A percentile compares a stretch with the other conserved stretches of the same genome.
These are phyloP conservation scores for Chytriomyces hyalinus DNA, from an alignment of 192 early-diverging fungal genomes.

Conservation along the genomic window DNA sequence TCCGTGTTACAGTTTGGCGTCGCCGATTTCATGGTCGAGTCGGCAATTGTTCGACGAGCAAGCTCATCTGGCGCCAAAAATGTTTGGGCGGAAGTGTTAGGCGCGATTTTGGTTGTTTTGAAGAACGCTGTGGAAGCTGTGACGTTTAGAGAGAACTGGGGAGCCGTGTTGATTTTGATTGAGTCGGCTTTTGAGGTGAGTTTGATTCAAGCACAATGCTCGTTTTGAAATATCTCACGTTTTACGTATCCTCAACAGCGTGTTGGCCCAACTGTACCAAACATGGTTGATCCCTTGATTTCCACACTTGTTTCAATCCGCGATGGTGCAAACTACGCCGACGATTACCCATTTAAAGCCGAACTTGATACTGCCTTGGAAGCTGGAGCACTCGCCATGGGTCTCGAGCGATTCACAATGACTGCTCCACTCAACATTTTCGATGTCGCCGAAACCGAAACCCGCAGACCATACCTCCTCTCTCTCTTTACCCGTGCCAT, in stretches of 20 bases:
- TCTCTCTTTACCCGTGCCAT: constrained; percentile 80
- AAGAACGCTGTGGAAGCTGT: constrained; percentile 58
- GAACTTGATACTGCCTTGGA: constrained; percentile 83
- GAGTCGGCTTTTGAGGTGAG: constrained; percentile 71
- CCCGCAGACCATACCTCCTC: constrained; percentile 88
- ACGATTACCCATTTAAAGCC: constrained; percentile 82
- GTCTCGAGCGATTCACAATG: constrained; percentile 75
- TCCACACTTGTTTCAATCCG: constrained; percentile 75
- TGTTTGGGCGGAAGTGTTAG: constrained; percentile 55
- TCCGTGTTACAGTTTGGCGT: constrained; percentile 76
- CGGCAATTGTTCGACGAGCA: constrained; percentile 48
- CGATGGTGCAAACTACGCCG: constrained; percentile 63
- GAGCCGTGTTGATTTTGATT: constrained; percentile 75
- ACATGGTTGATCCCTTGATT: constrained; percentile 64
- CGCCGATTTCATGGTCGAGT: constrained; percentile 73
- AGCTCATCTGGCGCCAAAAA: constrained; percentile 34
- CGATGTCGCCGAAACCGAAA: constrained; percentile 55
- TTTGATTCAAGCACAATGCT: constrained; percentile 1
- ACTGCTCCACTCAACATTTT: constrained; percentile 83
- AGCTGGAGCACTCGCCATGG: constrained; percentile 78
- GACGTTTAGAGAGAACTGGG: constrained; percentile 82
- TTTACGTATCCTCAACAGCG: constrained; percentile 46
- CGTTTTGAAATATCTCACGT: background rate
- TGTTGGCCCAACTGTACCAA: constrained; percentile 67
- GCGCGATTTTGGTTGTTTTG: constrained; percentile 41